Evolutionary conservation across 2,329 filamentous ascomycete genomes (phyloP), one percentile per base, ranked within the genome.

Genomic region (Zasmidium cellare): DNA sequence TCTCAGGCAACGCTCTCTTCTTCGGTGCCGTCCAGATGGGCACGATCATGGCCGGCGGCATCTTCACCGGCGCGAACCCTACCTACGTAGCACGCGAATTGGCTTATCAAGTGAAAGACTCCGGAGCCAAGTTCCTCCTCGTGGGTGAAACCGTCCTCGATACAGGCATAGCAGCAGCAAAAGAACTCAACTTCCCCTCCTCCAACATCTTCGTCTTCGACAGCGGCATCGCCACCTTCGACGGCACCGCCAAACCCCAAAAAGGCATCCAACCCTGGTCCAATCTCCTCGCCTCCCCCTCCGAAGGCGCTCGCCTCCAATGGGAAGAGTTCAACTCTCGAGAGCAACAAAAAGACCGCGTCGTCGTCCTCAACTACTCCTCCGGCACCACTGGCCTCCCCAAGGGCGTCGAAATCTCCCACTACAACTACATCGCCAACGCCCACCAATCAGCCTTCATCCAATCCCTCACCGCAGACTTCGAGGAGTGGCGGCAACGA

Each of bases 371-470:
- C 35, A 94, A 96, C 73, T 96, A 93, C 75, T 89, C 85, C 63
- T 87, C 84, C 25, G 86, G 90, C 11, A 92, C 89, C 1, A 96
- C 91, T 0, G 91, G 91, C 6, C 80, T 91, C 3, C 90, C 91
- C 9, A 96, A 96, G 72, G 91, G 91, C 11, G 91, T 94, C 14
- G 86, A 89, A 74, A 88, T 94, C 63, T 85, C 86, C n/a, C 91
- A 96, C 73, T 78, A 80, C 59, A 89, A 91, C 65, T 90, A 91
- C 67, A 83, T 92, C 46, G 82, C 89, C 61, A 93, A 93, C 69
- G 82, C 85, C 63, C 67, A 77, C 14, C 85, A 89, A 58, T 82
- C 85, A 16, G 77, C 81, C n/a, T 75, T 79, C 62, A 72, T 84
- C 20, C 65, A 70, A 2, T 65, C 74, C 11, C 71, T 80, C n/a